phyloP scores from a whole-genome alignment of 805 yeast genomes.

The Candida odintsovae region DNA sequence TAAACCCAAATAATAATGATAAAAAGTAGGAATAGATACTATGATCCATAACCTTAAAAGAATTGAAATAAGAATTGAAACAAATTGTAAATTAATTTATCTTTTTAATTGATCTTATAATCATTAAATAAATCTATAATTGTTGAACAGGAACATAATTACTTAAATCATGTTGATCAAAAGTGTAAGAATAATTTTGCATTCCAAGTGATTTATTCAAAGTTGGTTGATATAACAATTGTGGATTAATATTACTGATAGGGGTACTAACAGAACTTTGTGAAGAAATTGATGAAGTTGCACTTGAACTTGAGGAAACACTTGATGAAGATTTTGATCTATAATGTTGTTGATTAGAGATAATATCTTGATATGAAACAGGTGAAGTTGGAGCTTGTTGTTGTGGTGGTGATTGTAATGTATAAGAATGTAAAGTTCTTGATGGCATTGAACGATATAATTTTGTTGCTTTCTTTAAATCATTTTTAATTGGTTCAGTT shows the following conservation, averaged over 20 bases:
- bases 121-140: background rate
- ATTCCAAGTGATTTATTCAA: background rate
- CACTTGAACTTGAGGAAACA: background rate
- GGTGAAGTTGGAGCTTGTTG: constrained; percentile 10
- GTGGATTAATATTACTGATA: background rate
- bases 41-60: background rate
- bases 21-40: no score
- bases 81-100: background rate
- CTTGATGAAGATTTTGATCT: constrained; percentile 6
- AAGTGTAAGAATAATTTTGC: background rate
- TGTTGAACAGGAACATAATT: constrained; percentile 1
- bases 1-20: background rate
- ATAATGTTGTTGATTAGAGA: constrained; percentile 1
- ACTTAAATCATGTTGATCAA: constrained; percentile 1
- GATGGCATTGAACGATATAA: constrained; percentile 15
- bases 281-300: constrained; percentile 11
- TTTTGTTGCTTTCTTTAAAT: constrained; percentile 27
- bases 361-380: constrained; percentile 3
- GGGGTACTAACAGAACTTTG: background rate
- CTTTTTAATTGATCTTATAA: no score
- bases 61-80: background rate
- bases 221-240: background rate
- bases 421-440: constrained; percentile 3
- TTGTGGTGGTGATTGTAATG: constrained; percentile 4
- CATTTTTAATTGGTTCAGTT: constrained; percentile 64